Base-by-base conservation (phyloP, 371 early-diverging fungal species). In the Lichtheimia corymbifera region DNA sequence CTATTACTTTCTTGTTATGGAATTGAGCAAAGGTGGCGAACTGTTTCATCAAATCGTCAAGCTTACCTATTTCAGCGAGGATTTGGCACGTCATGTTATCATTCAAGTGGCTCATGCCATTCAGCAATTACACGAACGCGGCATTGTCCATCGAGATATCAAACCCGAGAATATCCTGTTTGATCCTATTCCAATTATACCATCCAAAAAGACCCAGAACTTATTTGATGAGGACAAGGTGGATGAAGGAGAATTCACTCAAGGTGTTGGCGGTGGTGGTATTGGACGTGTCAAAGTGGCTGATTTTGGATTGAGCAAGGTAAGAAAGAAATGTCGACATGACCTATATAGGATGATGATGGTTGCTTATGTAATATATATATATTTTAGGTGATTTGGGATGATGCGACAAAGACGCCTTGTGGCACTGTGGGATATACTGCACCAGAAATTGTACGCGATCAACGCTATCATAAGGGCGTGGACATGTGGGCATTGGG, bases 121-220 rank as follows among this genome's bases (percentile, higher is more conserved):
- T 49, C 83, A 87, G 28, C 94, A 95, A 71, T 83, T 97, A 53
- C 99, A 99, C 68, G 87, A 87, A 44, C 91, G 91, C 55, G 93
- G 93, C 47, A 88, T 97, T 12, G 93, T 94, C 3, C 97, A 97
- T 68, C 88, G 97, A 55, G 96, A 94, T 70, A 87, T 94, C 63
- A 96, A 94, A 73, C 90, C 91, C 30, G 96, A 96, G 64, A 96
- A 94, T 68, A 88, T 95, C 51, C 70, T 93, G 9, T 88, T 83
- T 59, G 82, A 83, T 22, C 77, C 86, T 15, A 83, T 84, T 22
- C 86, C 84, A 1, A 67, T 76, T 13, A 66, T 75, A 17, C 71
- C 77, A 4, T 68, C 68, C 20, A 59, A 64, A 30, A 50, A 53
- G 0, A 57, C 61, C 2, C 13, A 47, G 42, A 52, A 63, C 17